These are phyloP conservation scores for Pinus taeda DNA, from an alignment of 75 land plant species.

Conservation along the genomic window DNA sequence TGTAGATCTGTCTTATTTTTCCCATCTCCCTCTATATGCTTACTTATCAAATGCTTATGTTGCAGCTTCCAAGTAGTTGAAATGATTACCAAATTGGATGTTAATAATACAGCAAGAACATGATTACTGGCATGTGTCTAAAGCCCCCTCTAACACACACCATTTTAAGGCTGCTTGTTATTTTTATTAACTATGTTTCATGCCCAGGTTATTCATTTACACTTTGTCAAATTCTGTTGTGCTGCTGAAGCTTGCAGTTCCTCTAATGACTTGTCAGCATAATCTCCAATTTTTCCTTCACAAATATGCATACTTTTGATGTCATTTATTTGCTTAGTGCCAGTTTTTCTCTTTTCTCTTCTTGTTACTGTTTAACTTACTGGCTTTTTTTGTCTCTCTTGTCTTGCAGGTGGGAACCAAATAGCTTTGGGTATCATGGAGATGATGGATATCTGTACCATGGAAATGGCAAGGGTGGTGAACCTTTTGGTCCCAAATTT, in stretches of 20 bases:
- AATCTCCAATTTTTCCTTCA: not conserved
- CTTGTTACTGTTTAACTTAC: not conserved
- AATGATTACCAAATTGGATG: too few relatives aligned
- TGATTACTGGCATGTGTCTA: too few relatives aligned
- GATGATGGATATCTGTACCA: constrained; percentile 93
- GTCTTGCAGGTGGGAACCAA: constrained; percentile 78
- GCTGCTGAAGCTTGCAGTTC: not conserved
- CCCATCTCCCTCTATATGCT: too few relatives aligned
- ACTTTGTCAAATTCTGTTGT: not conserved
- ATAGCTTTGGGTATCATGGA: constrained; percentile 96
- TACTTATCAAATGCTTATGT: too few relatives aligned
- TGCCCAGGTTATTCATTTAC: not conserved
- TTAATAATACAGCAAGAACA: too few relatives aligned
- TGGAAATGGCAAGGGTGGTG: constrained; percentile 71
- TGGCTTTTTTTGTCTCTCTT: not conserved
- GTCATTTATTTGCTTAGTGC: not conserved
- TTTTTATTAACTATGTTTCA: not conserved
- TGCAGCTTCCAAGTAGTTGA: too few relatives aligned
- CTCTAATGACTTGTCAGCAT: not conserved
- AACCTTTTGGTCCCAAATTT: constrained; percentile 67
- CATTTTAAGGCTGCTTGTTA: not conserved
- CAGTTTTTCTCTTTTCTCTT: not conserved
- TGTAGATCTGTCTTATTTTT: too few relatives aligned
- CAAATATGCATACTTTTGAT: not conserved
- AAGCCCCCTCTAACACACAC: too few relatives aligned